Conservation (phyloP, 768 basidiomycete genomes). For the Tylopilus cervinicoccineus region DNA sequence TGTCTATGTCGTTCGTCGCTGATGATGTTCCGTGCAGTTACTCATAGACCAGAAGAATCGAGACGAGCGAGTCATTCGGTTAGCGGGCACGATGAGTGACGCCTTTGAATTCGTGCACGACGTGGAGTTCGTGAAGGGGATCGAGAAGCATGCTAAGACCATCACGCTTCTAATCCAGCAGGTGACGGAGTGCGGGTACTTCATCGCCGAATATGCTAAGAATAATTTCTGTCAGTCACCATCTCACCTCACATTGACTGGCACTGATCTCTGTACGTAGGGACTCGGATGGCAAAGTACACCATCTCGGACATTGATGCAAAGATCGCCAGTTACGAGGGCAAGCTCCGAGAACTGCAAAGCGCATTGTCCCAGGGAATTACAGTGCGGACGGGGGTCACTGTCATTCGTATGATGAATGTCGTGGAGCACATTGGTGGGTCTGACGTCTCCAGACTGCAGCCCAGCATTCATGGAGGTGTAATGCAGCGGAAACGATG, state of each 20-base stretch:
- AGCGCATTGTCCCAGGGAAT: not conserved
- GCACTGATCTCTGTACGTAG: not conserved
- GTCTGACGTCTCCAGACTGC: no score
- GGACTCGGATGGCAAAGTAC: not conserved
- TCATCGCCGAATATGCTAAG: conserved; percentile 19
- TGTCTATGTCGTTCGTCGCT: not conserved
- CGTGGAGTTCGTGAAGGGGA: conserved; percentile 1
- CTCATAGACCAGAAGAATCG: conserved; percentile 16
- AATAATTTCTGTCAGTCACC: not conserved
- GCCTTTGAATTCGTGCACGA: conserved; percentile 12
- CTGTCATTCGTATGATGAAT: conserved; percentile 13
- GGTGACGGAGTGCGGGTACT: conserved; percentile 22
- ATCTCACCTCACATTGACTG: not conserved
- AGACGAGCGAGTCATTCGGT: conserved; percentile 10
- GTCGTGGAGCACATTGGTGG: no score
- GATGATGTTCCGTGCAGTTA: not conserved
- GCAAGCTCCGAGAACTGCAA: not conserved
- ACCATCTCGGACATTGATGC: not conserved
- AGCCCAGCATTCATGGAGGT: no score
- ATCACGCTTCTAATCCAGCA: conserved; percentile 15
- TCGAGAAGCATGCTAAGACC: conserved; percentile 3
- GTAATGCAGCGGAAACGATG: no score
- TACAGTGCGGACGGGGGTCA: not conserved
- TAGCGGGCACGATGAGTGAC: conserved; percentile 14
- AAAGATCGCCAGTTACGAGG: not conserved